Evolutionary conservation across 495 filamentous ascomycete genomes (phyloP), one percentile per base, ranked within the genome.

Genomic region (Lepraria neglecta): DNA sequence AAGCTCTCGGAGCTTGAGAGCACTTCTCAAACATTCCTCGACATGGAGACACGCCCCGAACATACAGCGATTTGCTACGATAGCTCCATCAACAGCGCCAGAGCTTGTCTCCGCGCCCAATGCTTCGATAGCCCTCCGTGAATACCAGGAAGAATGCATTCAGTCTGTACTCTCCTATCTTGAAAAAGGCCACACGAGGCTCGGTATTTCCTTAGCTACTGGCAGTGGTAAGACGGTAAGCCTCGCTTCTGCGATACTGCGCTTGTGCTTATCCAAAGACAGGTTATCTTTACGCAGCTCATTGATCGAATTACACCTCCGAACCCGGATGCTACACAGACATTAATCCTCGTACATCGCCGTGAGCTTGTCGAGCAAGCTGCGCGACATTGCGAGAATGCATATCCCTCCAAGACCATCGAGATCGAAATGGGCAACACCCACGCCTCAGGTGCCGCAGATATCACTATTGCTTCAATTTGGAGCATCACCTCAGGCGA

Each of bases 331-430:
- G 86, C 87, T 15, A 82, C 82, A 4, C 90, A 90, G 69, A 95
- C 91, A 0, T 79, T 99, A 62, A 96, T 99, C 62, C 77, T 99
- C 27, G 94, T 87, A 47, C 94, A 99, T 75, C 83, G 95, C 11
- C 84, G 85, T 43, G 94, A 98, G 73, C 85, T 99, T n/a, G 91
- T 96, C 42, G 89, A 97, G 66, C 94, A 99, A 75, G 94, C 94
- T 12, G 89, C 87, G 9, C 78, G 80, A 3, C 92, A 97, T 70
- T 97, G 94, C 70, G 77, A 71, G 9, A 76, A 79, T 54, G 84
- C 88, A 10, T 97, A 99, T 66, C 94, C 94, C 3, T 69, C 82
- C 31, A 87, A 87, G 63, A 80, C 68, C 7, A 80, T 97, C 52
- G 92, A 97, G 58, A 82, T 99, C 42, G 94, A 99, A 69, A 94